A percentile compares a stretch with the other conserved stretches of the same genome.
Conservation (phyloP, 805 yeast species). For the Myxozyma geophila region DNA sequence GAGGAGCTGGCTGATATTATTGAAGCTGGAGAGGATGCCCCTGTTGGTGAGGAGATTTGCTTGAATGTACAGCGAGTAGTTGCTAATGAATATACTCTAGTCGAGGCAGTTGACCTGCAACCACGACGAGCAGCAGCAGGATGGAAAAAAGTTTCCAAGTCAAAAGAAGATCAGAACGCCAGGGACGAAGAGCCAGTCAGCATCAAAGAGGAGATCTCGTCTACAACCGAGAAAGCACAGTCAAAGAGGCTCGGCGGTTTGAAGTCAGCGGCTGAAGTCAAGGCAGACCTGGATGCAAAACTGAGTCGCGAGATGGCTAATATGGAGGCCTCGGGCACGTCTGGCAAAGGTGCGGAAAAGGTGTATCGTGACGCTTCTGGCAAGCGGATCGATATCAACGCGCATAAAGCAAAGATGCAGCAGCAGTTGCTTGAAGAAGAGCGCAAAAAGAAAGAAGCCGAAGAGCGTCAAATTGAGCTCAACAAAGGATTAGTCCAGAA, state of each 20-base stretch:
- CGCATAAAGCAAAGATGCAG: constrained; percentile 41
- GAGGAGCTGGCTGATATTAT: constrained; percentile 34
- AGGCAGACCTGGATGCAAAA: constrained; percentile 46
- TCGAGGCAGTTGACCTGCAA: constrained; percentile 12
- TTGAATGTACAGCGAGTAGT: background rate
- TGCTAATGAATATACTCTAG: constrained; percentile 7
- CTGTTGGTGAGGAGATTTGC: constrained; percentile 20
- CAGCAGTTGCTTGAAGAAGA: constrained; percentile 40
- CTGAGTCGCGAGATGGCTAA: constrained; percentile 37
- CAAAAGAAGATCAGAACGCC: background rate
- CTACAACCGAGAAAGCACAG: constrained; percentile 1
- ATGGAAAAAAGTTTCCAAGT: constrained; percentile 38
- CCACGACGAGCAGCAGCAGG: constrained; percentile 24
- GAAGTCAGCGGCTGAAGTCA: constrained; percentile 54
- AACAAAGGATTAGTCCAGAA: constrained; percentile 51
- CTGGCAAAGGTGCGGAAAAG: constrained; percentile 45
- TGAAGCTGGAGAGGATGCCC: constrained; percentile 45
- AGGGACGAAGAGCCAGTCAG: background rate
- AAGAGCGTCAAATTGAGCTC: constrained; percentile 39
- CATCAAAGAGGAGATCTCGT: constrained; percentile 3
- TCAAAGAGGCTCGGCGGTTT: constrained; percentile 47
- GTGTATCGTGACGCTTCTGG: constrained; percentile 69
- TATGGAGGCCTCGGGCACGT: constrained; percentile 20
- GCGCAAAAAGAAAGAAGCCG: constrained; percentile 34
- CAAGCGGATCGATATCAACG: constrained; percentile 52